phyloP scores from a whole-genome alignment of 2,329 filamentous ascomycete genomes.

The Huntiella bhutanensis region DNA sequence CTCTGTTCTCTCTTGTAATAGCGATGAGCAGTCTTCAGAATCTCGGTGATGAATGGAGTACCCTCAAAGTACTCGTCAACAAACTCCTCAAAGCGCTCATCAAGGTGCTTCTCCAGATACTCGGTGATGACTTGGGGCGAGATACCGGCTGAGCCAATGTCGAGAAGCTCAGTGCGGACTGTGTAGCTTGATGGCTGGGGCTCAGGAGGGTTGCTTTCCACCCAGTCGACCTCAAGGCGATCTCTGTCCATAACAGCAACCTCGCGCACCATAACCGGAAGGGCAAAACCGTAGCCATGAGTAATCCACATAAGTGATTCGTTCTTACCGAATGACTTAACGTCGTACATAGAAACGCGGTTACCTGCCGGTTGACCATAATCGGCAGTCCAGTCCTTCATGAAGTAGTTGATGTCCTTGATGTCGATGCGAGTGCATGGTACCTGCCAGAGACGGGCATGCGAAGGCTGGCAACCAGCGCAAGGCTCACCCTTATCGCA shows the following conservation, averaged over 20 bases:
- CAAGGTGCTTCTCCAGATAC: slow-evolving; percentile 89
- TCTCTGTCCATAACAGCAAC: slow-evolving; percentile 82
- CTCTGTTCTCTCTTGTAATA: slow-evolving; percentile 80
- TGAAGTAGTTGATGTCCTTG: slow-evolving; percentile 95
- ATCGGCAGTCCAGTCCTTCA: slow-evolving; percentile 98
- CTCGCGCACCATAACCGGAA: slow-evolving; percentile 84
- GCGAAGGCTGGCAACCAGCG: slow-evolving; percentile 83
- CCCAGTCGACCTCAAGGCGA: slow-evolving; percentile 88
- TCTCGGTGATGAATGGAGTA: slow-evolving; percentile 85
- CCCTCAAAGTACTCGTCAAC: slow-evolving; percentile 94
- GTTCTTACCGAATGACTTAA: slow-evolving; percentile 61
- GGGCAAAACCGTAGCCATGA: slow-evolving; percentile 82
- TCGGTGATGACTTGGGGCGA: slow-evolving; percentile 65
- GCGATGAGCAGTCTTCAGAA: slow-evolving; percentile 87
- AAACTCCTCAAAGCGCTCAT: slow-evolving; percentile 78
- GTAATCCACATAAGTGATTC: slow-evolving; percentile 74
- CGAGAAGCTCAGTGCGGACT: slow-evolving; percentile 71
- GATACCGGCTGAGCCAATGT: slow-evolving; percentile 76
- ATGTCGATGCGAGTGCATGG: slow-evolving; percentile 96
- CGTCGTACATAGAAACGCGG: slow-evolving; percentile 81
- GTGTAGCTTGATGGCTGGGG: slow-evolving; percentile 59
- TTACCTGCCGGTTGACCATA: slow-evolving; percentile 78
- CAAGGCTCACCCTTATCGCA: slow-evolving; percentile 96
- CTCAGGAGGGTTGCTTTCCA: slow-evolving; percentile 52
- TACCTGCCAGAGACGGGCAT: slow-evolving; percentile 91